Percentiles rank a stretch among this genome's conserved stretches.
These are phyloP conservation scores for Metschnikowia anglica DNA, from an alignment of 805 yeast genomes.

Conservation along the genomic window DNA sequence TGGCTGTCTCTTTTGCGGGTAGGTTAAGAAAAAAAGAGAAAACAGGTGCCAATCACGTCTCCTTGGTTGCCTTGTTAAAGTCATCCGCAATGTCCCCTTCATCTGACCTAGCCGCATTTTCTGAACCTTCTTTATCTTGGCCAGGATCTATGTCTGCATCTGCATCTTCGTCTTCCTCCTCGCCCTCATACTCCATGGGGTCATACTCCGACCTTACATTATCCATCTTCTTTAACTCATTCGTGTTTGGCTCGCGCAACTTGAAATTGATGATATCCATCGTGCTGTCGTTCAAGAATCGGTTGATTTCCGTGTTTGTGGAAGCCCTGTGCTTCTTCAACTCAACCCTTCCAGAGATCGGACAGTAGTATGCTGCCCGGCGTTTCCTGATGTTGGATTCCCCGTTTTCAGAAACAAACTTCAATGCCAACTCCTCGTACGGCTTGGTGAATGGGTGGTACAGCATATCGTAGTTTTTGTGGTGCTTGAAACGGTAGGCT, in stretches of 20 bases:
- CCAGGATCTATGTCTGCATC: too few species aligned
- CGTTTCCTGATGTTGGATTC: slow-evolving; percentile 35
- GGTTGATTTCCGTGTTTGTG: slow-evolving; percentile 50
- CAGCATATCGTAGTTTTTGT: slow-evolving; percentile 79
- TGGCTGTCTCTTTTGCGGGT: background rate
- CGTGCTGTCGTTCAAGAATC: slow-evolving; percentile 55
- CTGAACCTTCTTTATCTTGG: slow-evolving; percentile 12
- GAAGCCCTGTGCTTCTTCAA: slow-evolving; percentile 83
- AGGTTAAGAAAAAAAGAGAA: background rate
- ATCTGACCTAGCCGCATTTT: background rate
- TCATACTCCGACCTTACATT: slow-evolving; percentile 65
- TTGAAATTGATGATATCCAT: slow-evolving; percentile 60
- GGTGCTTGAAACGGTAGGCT: slow-evolving; percentile 57
- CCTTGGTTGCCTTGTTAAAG: slow-evolving; percentile 22
- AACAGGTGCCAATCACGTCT: slow-evolving; percentile 15
- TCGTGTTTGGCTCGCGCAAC: slow-evolving; percentile 70
- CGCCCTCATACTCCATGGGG: slow-evolving; percentile 74
- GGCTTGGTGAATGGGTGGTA: slow-evolving; percentile 45
- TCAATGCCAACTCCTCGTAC: slow-evolving; percentile 66
- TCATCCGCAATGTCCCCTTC: slow-evolving; percentile 27
- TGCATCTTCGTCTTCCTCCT: slow-evolving; percentile 50
- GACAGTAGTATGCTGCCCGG: slow-evolving; percentile 68
- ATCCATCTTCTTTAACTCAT: slow-evolving; percentile 68
- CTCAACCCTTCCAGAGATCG: slow-evolving; percentile 73
- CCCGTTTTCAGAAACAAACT: slow-evolving; percentile 44